phyloP scores from a whole-genome alignment of 148 eudicot genomes.

The Persicaria maculosa region DNA sequence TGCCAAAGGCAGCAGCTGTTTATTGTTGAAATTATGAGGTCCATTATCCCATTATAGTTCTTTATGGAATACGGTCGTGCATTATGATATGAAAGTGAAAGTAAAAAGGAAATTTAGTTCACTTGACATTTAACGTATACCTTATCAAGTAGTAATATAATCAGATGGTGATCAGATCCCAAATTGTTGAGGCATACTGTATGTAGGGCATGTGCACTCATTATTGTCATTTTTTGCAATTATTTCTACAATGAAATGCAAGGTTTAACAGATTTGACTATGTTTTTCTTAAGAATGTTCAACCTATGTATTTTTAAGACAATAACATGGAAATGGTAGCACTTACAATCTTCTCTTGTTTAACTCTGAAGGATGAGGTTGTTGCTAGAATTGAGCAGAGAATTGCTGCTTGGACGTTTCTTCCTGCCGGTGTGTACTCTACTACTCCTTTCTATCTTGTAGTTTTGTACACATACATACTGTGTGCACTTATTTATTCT shows the following conservation, averaged over 20 bases:
- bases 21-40: too few relatives aligned
- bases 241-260: background rate
- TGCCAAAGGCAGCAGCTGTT: too few relatives aligned
- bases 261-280: background rate
- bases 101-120: background rate
- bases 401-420: conserved; percentile 93
- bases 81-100: too few relatives aligned
- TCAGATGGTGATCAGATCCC: conserved; percentile 1
- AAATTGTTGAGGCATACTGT: background rate
- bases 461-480: background rate
- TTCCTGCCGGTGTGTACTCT: conserved; percentile 52
- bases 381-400: conserved; percentile 66
- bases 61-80: too few relatives aligned
- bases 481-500: background rate
- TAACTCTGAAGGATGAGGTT: conserved; percentile 52
- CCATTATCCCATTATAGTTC: too few relatives aligned
- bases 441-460: background rate
- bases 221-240: background rate
- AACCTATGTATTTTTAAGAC: background rate
- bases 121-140: background rate
- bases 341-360: background rate
- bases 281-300: background rate
- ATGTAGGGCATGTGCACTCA: background rate
- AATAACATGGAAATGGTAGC: background rate
- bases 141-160: background rate